Conservation (phyloP, 352 stramenopile species). For the Pythium coloratum region DNA sequence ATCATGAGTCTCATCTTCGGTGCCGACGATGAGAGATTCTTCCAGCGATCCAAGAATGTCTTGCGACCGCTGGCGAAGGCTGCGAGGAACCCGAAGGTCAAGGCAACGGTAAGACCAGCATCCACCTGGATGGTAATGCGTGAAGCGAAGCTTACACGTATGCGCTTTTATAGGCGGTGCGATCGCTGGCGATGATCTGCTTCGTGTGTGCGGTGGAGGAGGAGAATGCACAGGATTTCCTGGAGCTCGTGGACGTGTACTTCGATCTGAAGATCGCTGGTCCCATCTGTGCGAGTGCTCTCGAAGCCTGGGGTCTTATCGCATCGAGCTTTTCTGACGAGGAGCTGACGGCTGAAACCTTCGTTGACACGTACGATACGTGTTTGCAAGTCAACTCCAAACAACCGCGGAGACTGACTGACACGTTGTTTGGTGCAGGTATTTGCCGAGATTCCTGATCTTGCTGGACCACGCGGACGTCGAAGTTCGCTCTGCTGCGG, state of each 20-base stretch:
- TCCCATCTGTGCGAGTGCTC: slow-evolving; percentile 59
- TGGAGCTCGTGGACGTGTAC: slow-evolving; percentile 65
- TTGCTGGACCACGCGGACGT: slow-evolving; percentile 81
- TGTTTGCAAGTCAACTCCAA: background rate
- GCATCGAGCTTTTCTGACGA: slow-evolving; percentile 64
- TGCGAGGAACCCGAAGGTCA: slow-evolving; percentile 56
- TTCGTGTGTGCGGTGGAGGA: slow-evolving; percentile 80
- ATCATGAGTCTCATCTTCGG: slow-evolving; percentile 80
- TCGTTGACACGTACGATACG: slow-evolving; percentile 54
- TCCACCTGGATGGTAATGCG: background rate
- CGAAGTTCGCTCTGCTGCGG: slow-evolving; percentile 74
- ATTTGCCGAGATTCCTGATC: slow-evolving; percentile 65
- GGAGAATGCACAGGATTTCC: slow-evolving; percentile 68
- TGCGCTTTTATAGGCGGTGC: slow-evolving; percentile 44
- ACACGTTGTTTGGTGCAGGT: slow-evolving; percentile 31
- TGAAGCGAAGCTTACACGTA: background rate
- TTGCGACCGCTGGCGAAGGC: slow-evolving; percentile 74
- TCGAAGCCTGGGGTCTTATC: slow-evolving; percentile 76
- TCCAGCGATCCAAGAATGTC: slow-evolving; percentile 65
- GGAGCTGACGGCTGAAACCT: slow-evolving; percentile 45
- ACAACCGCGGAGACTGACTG: background rate
- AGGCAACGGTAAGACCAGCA: slow-evolving; percentile 46
- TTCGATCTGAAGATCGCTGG: slow-evolving; percentile 66
- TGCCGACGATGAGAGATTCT: slow-evolving; percentile 73
- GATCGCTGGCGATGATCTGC: slow-evolving; percentile 66